Evolutionary conservation across 805 yeast genomes (phyloP), one percentile per base, ranked within the genome.

Genomic region (Pichia phayaonensis): DNA sequence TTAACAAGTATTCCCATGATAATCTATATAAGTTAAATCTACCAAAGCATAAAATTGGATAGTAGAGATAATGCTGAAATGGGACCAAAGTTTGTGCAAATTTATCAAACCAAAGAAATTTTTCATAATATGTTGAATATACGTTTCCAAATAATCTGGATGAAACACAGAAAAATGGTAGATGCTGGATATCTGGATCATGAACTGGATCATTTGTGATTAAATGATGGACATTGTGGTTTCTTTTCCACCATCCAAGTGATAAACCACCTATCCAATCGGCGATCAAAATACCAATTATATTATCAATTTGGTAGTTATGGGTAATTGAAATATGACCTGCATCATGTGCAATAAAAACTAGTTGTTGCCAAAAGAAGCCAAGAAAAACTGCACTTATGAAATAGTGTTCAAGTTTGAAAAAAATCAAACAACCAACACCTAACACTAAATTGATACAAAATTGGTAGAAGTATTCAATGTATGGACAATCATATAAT

Each of bases 211-310:
- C 96, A 65, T 89, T 89, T n/a, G 96, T 86, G 49, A 89, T 76
- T 47, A 89, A 69, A 64, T 89, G 97, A 66, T 89, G 97, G n/a
- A 89, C 95, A 63, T 89, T 89, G 67, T 89, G 97, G 66, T 86
- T 89, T 47, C 90, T 74, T 59, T 89, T 90, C 97, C 97, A 89
- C 97, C 97, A 89, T 2, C 96, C 95, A 21, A 88, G 62, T 44
- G 95, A 86, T 41, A 89, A 72, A 0, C 97, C 97, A n/a, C 97
- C 97, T 47, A 81, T 67, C 72, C 75, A 89, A 54, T 86, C 80
- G 1, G 96, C 95, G 46, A 89, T 72, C 2, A 79, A 46, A 65
- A 83, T 79, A 1, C 95, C 95, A 51, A 86, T 72, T 20, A 84
- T 63, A 61, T 84, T 89, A 65, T 89, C 97, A 11, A 79, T 44